Evolutionary conservation across 495 filamentous ascomycete genomes (phyloP).

Genomic region (Neurospora africana): DNA sequence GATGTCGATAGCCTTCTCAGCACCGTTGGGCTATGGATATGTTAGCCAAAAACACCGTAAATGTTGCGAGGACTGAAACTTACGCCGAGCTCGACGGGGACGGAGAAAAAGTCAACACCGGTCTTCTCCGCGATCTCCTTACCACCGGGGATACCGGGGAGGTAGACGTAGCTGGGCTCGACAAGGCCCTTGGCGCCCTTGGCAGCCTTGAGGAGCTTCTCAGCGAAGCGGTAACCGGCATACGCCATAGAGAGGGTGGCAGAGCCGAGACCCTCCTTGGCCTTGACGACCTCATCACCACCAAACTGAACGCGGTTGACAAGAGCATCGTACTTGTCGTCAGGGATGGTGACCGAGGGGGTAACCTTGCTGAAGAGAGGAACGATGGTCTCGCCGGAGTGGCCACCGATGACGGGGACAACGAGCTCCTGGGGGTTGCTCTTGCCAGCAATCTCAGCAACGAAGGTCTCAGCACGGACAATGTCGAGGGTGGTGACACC

Average conservation of each 20-base stretch:
- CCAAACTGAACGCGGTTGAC: constrained; percentile 95
- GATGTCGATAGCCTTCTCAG: constrained; percentile 70
- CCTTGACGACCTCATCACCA: constrained; percentile 96
- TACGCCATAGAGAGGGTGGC: constrained; percentile 97
- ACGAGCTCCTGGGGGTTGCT: constrained; percentile 68
- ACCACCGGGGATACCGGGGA: constrained; percentile 80
- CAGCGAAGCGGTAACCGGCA: constrained; percentile 88
- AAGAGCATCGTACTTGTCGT: constrained; percentile 74
- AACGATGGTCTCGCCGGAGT: constrained; percentile 96
- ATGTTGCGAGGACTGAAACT: constrained; percentile 22
- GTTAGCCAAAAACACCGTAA: constrained; percentile 3
- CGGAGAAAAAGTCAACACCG: constrained; percentile 90
- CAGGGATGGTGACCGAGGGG: constrained; percentile 68
- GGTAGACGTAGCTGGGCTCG: constrained; percentile 90
- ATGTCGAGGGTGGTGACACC: constrained; percentile 98
- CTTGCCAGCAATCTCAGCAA: constrained; percentile 71
- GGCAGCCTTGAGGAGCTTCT: constrained; percentile 79
- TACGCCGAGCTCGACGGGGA: constrained; percentile 90
- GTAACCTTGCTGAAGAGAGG: constrained; percentile 89
- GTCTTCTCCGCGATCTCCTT: constrained; percentile 69
- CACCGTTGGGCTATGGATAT: constrained; percentile 60
- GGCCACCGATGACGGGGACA: constrained; percentile 91
- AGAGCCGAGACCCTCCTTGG: constrained; percentile 91
- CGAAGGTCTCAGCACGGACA: constrained; percentile 95
- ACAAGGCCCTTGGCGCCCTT: constrained; percentile 85